Evolutionary conservation across 1,284 basidiomycete genomes (phyloP), one percentile per base, ranked within the genome.

Genomic region (Cryptococcus sp.): DNA sequence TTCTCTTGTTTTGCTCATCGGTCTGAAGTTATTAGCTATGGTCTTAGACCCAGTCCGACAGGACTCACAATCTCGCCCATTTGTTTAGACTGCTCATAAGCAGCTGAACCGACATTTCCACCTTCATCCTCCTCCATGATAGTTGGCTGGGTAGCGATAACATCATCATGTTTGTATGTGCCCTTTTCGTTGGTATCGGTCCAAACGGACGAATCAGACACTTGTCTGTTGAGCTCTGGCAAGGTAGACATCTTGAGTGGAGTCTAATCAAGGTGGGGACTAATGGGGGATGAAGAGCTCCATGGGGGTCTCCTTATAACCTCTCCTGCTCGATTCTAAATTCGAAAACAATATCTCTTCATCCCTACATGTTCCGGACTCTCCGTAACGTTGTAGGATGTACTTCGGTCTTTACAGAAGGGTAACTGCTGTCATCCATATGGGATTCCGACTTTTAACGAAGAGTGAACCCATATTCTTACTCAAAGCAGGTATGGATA

Each of bases 21-120:
- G 72, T 74, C 70, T 73, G 53, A 13, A 4, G 23, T 30, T 6
- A 30, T 36, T 37, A 31, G 30, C 15, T 33, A 3, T 7, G 1
- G 4, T 14, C 34, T 38, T 32, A 41, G 4, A 43, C 35, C 23
- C 41, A 23, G 5, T 31, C 44, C 44, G 2, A 45, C 11, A 5
- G 6, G 4, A 64, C 72, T 60, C 46, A 72, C 71, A 23, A 74
- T 69, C 47, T 67, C 67, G 3, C 62, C 71, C 56, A 62, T 54
- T 30, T 61, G 45, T 56, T 70, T 67, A 7, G 71, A 71, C 49
- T 61, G 57, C 46, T 67, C 55, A 56, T 70, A 74, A 32, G 66
- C 70, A 5, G 67, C 68, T 5, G 58, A 49, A 53, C 72, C 70
- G 58, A 76, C 66, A 51, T 76, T 68, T 52, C 64, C 57, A 42